phyloP scores from a whole-genome alignment of 495 filamentous ascomycete genomes.

The Bryoglossum gracile region DNA sequence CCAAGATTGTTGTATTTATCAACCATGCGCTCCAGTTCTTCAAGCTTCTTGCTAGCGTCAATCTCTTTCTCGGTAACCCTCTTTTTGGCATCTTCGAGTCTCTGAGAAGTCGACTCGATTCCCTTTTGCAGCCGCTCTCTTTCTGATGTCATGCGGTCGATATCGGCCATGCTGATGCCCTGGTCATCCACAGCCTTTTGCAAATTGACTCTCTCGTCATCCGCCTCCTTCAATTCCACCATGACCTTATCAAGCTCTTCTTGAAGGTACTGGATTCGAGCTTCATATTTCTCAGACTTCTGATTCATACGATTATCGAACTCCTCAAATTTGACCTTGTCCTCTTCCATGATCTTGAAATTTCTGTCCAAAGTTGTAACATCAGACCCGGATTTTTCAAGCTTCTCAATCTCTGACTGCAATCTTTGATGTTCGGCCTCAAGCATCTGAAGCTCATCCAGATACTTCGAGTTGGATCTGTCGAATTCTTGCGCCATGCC shows the following conservation, averaged over 20 bases:
- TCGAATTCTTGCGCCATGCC: slow-evolving; percentile 89
- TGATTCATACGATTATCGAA: slow-evolving; percentile 76
- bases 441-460: slow-evolving; percentile 71
- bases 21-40: slow-evolving; percentile 79
- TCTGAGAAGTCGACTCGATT: slow-evolving; percentile 62
- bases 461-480: slow-evolving; percentile 66
- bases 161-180: slow-evolving; percentile 91
- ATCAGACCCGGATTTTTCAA: slow-evolving; percentile 77
- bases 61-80: slow-evolving; percentile 75
- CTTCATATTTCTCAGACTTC: slow-evolving; percentile 77
- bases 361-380: slow-evolving; percentile 74
- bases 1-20: slow-evolving; percentile 88
- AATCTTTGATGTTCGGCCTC: slow-evolving; percentile 76
- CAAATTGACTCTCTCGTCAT: slow-evolving; percentile 70
- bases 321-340: slow-evolving; percentile 84
- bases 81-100: slow-evolving; percentile 75
- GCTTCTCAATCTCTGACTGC: slow-evolving; percentile 75
- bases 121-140: slow-evolving; percentile 83
- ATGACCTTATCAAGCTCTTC: slow-evolving; percentile 74
- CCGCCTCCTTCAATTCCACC: slow-evolving; percentile 66
- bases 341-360: slow-evolving; percentile 81
- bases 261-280: slow-evolving; percentile 64
- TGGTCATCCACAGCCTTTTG: slow-evolving; percentile 83
- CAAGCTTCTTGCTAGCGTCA: slow-evolving; percentile 74
- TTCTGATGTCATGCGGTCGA: slow-evolving; percentile 96